A percentile compares a stretch with the other conserved stretches of the same genome.
phyloP scores from a whole-genome alignment of 139 green algal species.

The Chlamydomonas eustigma region DNA sequence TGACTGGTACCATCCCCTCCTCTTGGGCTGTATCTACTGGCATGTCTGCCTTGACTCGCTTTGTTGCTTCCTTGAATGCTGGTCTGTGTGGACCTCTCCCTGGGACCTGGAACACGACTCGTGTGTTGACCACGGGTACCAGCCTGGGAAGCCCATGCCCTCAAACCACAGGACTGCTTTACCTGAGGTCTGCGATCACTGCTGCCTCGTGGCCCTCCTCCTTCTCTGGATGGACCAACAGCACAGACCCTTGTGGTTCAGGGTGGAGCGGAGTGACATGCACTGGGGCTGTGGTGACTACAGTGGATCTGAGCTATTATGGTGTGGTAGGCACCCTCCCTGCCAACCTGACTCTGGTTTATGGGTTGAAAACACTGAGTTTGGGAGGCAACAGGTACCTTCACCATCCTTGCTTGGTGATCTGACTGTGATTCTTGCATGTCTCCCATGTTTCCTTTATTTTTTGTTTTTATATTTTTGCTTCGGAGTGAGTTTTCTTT shows the following conservation, averaged over 20 bases:
- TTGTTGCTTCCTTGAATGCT: neutral
- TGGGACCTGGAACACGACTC: too few species aligned
- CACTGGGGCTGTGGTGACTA: neutral
- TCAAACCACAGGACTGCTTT: neutral
- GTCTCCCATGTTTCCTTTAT: neutral
- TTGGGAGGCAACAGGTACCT: neutral
- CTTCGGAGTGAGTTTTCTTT: neutral
- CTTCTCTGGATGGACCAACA: neutral
- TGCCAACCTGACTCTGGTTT: neutral
- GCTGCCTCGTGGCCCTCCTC: neutral
- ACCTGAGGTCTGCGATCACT: neutral
- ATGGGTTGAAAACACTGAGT: neutral
- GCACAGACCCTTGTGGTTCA: neutral
- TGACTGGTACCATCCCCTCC: slow-evolving; percentile 1
- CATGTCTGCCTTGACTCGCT: neutral
- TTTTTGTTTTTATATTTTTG: neutral
- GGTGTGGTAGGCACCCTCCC: neutral
- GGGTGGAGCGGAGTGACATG: slow-evolving; percentile 3
- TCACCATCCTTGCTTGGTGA: neutral
- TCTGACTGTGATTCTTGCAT: neutral
- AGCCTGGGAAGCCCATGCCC: neutral
- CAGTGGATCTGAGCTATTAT: neutral
- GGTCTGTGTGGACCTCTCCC: neutral
- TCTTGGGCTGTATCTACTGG: neutral
- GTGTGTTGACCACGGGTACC: too few species aligned